Evolutionary conservation across 163 green algal genomes (phyloP).

Genomic region (Scenedesmus sp.): DNA sequence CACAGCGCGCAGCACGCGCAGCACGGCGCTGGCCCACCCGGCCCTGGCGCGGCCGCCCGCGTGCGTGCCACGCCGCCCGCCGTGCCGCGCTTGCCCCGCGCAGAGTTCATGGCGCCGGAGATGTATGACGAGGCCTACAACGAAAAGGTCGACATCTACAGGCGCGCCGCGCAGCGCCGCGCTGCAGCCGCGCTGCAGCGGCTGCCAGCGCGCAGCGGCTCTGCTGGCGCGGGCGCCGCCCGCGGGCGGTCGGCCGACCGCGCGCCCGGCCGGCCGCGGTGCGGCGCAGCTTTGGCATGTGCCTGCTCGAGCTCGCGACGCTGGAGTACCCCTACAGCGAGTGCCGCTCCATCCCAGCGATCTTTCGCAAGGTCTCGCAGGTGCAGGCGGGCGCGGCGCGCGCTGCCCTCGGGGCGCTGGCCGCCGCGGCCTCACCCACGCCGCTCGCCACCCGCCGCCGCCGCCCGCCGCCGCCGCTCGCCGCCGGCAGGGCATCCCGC

Average conservation of each 20-base stretch:
- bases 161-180: neutral
- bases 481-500: constrained; percentile 53
- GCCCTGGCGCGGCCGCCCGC: too few relatives aligned
- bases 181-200: neutral
- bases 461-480: too few relatives aligned
- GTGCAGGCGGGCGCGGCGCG: too few relatives aligned
- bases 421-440: too few relatives aligned
- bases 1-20: too few relatives aligned
- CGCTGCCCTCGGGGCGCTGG: too few relatives aligned
- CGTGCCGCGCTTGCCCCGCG: constrained; percentile 75
- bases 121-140: constrained; percentile 97
- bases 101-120: constrained; percentile 97
- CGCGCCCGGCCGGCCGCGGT: too few relatives aligned
- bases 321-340: constrained; percentile 94
- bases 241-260: too few relatives aligned
- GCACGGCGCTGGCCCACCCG: too few relatives aligned
- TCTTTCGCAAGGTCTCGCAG: constrained; percentile 91
- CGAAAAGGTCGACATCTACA: constrained; percentile 94
- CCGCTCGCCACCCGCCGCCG: neutral
- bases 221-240: too few relatives aligned
- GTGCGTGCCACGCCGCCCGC: too few relatives aligned
- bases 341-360: constrained; percentile 91
- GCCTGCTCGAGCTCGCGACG: constrained; percentile 88
- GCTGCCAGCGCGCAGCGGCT: neutral
- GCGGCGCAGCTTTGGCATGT: constrained; percentile 89